phyloP scores from a whole-genome alignment of 75 land plant genomes.

The Picea glauca region DNA sequence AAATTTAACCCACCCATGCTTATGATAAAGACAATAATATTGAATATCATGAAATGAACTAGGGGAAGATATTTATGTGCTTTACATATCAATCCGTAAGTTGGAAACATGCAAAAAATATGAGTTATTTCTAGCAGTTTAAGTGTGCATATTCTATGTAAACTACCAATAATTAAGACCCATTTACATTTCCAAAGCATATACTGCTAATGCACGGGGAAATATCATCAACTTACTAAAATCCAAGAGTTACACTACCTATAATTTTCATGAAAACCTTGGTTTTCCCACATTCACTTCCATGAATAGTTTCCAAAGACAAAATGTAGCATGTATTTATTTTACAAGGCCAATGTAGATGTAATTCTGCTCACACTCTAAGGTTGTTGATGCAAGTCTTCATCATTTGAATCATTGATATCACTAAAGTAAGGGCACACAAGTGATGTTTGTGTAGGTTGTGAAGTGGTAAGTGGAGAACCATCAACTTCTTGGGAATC shows the following conservation, averaged over 20 bases:
- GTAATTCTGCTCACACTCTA: background rate
- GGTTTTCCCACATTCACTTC: background rate
- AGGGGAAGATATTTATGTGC: background rate
- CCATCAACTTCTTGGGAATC: too few relatives aligned
- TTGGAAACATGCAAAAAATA: background rate
- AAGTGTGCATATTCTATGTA: background rate
- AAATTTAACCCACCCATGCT: background rate
- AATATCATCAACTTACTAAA: background rate
- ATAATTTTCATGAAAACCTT: background rate
- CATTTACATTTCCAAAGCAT: background rate
- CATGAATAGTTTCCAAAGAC: too few relatives aligned
- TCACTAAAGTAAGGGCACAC: too few relatives aligned
- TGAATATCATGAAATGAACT: background rate
- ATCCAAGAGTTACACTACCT: background rate
- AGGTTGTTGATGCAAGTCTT: constrained; percentile 18
- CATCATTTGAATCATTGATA: background rate
- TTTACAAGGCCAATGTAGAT: background rate
- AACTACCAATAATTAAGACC: background rate
- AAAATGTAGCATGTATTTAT: background rate
- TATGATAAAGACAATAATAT: background rate
- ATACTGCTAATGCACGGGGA: background rate
- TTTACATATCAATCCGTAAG: background rate
- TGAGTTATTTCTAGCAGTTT: too few relatives aligned
- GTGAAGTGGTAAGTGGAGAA: too few relatives aligned
- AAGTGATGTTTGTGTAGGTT: too few relatives aligned